phyloP scores from a whole-genome alignment of 805 yeast species.

The Suhomyces prunicola region DNA sequence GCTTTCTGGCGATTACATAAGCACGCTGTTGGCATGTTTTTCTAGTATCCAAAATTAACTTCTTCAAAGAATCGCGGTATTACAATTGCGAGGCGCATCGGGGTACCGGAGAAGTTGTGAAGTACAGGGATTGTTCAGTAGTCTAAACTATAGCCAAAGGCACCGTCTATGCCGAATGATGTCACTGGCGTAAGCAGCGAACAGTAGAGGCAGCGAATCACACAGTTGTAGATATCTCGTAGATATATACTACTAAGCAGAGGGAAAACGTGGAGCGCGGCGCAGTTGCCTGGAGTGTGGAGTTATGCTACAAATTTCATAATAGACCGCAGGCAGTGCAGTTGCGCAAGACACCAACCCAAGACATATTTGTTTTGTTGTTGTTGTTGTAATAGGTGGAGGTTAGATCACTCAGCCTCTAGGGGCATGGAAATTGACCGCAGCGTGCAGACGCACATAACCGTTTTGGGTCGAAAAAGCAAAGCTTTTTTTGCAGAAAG shows the following conservation, averaged over 20 bases:
- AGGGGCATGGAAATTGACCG: neutral
- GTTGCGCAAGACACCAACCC: neutral
- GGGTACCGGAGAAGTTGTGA: neutral
- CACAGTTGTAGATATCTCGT: neutral
- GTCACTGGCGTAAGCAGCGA: neutral
- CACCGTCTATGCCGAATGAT: neutral
- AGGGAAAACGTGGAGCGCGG: neutral
- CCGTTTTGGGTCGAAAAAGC: neutral
- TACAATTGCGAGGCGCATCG: neutral
- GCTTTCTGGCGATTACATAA: neutral
- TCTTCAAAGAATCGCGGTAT: neutral
- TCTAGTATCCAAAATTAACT: neutral
- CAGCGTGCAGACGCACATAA: neutral
- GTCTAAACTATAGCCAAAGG: neutral
- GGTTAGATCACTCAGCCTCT: neutral
- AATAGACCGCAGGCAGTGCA: neutral
- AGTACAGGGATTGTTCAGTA: neutral
- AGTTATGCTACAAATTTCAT: neutral
- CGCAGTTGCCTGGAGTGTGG: neutral
- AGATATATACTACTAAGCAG: neutral
- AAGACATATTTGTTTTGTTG: neutral
- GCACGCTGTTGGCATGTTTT: neutral
- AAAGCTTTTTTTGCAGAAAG: neutral
- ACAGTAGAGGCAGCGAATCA: neutral
- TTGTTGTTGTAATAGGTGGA: neutral